Conservation (phyloP, 176 grass and related monocot genomes). For the Oryza australiensis region DNA sequence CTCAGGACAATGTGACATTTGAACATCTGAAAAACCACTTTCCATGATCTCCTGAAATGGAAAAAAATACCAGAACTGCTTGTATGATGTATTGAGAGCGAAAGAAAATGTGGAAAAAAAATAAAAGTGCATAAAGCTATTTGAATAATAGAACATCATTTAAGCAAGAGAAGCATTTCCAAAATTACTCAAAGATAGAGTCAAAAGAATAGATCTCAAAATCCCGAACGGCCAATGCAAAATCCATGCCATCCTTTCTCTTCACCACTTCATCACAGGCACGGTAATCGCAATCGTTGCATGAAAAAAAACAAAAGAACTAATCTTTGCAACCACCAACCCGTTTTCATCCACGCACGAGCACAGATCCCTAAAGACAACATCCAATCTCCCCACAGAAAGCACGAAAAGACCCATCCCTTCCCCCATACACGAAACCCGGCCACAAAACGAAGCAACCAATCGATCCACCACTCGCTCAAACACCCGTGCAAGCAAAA, state of each 20-base stretch:
- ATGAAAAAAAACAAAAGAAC: not conserved
- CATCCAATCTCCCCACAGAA: not conserved
- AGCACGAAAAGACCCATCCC: too few species aligned
- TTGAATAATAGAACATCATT: not conserved
- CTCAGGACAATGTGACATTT: slow-evolving; percentile 43
- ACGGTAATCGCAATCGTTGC: not conserved
- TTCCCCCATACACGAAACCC: too few species aligned
- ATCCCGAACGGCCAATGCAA: not conserved
- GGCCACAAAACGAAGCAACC: too few species aligned
- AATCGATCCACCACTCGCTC: too few species aligned
- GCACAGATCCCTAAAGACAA: not conserved
- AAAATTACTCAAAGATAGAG: not conserved
- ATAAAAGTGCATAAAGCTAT: not conserved
- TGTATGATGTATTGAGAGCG: not conserved
- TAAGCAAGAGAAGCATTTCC: not conserved
- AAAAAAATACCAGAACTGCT: not conserved
- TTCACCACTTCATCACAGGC: not conserved
- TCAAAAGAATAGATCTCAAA: not conserved
- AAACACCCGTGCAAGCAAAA: too few species aligned
- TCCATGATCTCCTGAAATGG: slow-evolving; percentile 51
- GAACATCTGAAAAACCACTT: slow-evolving; percentile 50
- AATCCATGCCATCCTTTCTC: not conserved
- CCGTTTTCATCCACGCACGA: not conserved
- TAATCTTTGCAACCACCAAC: not conserved
- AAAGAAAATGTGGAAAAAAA: not conserved